Evolutionary conservation across 768 basidiomycete genomes (phyloP).

Genomic region (Pleurotus giganteus): DNA sequence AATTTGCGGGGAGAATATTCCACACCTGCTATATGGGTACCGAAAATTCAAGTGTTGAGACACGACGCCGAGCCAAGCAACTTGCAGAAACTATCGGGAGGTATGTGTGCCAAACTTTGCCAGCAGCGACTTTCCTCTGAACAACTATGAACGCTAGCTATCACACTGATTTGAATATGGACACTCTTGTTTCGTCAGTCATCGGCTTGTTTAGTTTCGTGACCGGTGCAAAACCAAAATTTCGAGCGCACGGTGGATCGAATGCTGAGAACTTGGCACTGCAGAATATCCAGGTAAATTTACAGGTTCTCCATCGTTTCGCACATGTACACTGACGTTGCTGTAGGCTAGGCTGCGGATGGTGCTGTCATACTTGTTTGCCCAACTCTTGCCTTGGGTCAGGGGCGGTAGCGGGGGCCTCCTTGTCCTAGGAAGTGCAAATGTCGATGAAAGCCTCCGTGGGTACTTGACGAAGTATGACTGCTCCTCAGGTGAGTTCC

Average conservation of each 20-base stretch:
- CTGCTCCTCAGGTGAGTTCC: constrained; percentile 73
- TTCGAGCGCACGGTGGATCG: constrained; percentile 84
- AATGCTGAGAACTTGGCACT: constrained; percentile 90
- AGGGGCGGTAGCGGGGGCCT: constrained; percentile 81
- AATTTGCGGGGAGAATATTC: constrained; percentile 85
- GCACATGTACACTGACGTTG: neutral
- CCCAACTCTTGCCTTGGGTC: constrained; percentile 91
- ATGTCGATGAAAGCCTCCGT: constrained; percentile 96
- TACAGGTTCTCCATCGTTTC: neutral
- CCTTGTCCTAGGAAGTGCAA: constrained; percentile 95
- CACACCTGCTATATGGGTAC: constrained; percentile 99
- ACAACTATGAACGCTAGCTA: no score
- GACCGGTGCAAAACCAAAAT: constrained; percentile 61
- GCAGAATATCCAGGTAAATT: constrained; percentile 88
- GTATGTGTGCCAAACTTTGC: no score
- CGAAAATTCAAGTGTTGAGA: constrained; percentile 89
- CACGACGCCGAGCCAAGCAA: constrained; percentile 80
- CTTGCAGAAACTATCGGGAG: constrained; percentile 88
- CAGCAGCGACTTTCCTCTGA: no score
- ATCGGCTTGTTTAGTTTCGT: constrained; percentile 81
- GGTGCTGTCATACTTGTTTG: constrained; percentile 94
- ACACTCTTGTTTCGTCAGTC: constrained; percentile 81
- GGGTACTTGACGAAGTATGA: constrained; percentile 99
- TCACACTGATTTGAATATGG: constrained; percentile 96
- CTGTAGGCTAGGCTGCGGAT: constrained; percentile 84